Percentiles rank a stretch among this genome's conserved stretches.
Evolutionary conservation across 768 basidiomycete genomes (phyloP).

Genomic region (Trametes sanguinea): DNA sequence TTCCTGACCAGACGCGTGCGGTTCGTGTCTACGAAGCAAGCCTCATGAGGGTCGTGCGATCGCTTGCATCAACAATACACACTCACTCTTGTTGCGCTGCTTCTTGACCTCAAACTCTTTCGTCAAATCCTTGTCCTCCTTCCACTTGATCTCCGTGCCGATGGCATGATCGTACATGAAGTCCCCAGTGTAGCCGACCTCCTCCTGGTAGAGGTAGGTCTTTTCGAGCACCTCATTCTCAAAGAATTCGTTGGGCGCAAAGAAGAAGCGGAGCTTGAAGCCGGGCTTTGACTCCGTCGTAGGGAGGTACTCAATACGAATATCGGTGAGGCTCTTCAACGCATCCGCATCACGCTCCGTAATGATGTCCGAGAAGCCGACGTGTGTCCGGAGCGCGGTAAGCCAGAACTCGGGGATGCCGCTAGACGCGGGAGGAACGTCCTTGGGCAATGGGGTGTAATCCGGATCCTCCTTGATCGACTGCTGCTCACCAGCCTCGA

Average conservation of each 20-base stretch:
- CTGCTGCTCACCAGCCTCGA: slow-evolving; percentile 75
- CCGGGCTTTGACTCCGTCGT: slow-evolving; percentile 73
- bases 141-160: slow-evolving; percentile 94
- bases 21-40: slow-evolving; percentile 62
- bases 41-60: slow-evolving; percentile 9
- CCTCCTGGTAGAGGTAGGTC: slow-evolving; percentile 91
- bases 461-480: slow-evolving; percentile 76
- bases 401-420: slow-evolving; percentile 98
- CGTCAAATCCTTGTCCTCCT: slow-evolving; percentile 97
- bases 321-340: slow-evolving; percentile 79
- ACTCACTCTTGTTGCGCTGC: slow-evolving; percentile 94
- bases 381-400: slow-evolving; percentile 91
- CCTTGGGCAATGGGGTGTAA: slow-evolving; percentile 52
- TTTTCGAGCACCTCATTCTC: slow-evolving; percentile 83
- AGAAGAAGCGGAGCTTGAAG: slow-evolving; percentile 87
- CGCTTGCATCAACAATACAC: neutral
- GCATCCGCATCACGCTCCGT: slow-evolving; percentile 90
- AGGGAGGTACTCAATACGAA: slow-evolving; percentile 76
- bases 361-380: slow-evolving; percentile 83
- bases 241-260: slow-evolving; percentile 84
- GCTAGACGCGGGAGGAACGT: slow-evolving; percentile 33
- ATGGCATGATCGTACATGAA: slow-evolving; percentile 94
- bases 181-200: slow-evolving; percentile 95
- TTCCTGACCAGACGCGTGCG: slow-evolving; percentile 83
- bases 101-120: slow-evolving; percentile 99